Conservation (phyloP, 768 basidiomycete genomes). For the Harrya chromipes region DNA sequence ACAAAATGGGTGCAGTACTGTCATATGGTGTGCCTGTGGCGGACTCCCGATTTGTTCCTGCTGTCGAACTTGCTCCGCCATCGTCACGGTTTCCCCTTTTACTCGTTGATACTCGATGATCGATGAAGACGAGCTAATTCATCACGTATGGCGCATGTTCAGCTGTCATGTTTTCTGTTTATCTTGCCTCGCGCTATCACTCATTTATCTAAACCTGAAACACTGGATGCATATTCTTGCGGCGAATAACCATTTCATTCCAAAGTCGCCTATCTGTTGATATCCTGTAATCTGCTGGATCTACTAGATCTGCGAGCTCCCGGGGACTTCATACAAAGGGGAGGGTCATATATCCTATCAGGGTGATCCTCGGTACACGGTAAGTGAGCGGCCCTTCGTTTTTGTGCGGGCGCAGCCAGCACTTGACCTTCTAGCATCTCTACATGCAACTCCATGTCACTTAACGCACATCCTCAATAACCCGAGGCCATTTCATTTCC, state of each 20-base stretch:
- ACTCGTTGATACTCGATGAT: conserved; percentile 46
- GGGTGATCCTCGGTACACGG: conserved; percentile 9
- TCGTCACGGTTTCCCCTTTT: conserved; percentile 74
- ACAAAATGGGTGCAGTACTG: conserved; percentile 45
- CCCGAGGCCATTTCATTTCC: neutral
- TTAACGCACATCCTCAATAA: neutral
- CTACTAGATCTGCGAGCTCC: conserved; percentile 16
- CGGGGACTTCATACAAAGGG: conserved; percentile 5
- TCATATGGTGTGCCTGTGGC: conserved; percentile 49
- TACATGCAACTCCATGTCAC: conserved; percentile 15
- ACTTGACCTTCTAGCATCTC: conserved; percentile 2
- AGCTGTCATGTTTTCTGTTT: conserved; percentile 9
- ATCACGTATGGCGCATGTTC: conserved; percentile 18
- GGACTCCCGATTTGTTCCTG: conserved; percentile 55
- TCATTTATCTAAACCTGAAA: conserved; percentile 34
- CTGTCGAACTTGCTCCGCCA: conserved; percentile 65
- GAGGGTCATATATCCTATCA: conserved; percentile 27
- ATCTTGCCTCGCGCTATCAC: conserved; percentile 17
- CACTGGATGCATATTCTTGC: conserved; percentile 14
- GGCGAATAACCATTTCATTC: conserved; percentile 12
- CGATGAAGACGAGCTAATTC: conserved; percentile 12
- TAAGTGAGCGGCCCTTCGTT: conserved; percentile 4
- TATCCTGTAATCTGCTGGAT: conserved; percentile 12
- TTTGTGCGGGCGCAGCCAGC: conserved; percentile 3
- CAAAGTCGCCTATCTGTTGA: conserved; percentile 2